Conservation (phyloP, 441 rosid genomes). For the Populus trichocarpa region DNA sequence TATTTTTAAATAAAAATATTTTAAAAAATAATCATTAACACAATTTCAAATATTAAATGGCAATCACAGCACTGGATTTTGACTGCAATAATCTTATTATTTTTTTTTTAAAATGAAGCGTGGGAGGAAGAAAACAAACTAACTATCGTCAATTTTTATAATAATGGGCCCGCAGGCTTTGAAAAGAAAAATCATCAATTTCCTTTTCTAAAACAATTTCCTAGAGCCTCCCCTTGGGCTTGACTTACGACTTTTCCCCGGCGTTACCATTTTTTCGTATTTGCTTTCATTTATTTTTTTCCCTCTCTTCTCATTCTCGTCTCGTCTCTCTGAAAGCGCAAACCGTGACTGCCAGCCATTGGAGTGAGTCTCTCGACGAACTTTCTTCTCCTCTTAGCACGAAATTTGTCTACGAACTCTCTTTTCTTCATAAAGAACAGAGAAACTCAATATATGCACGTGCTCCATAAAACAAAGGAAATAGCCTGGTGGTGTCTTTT, state of each 20-base stretch:
- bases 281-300: background rate
- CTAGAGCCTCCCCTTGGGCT: background rate
- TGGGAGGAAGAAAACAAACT: background rate
- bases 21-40: no score
- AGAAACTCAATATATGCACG: background rate
- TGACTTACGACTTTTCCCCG: background rate
- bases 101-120: no score
- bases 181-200: background rate
- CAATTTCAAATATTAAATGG: no score
- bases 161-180: background rate
- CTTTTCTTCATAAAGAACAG: background rate
- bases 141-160: background rate
- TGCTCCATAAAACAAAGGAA: background rate
- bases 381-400: slow-evolving; percentile 10
- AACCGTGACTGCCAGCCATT: slow-evolving; percentile 10
- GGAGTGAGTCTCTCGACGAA: slow-evolving; percentile 6
- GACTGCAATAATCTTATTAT: no score
- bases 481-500: background rate
- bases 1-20: no score
- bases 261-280: background rate
- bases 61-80: no score
- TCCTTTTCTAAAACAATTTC: background rate
- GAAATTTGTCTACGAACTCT: slow-evolving; percentile 1
- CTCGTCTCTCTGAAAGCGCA: background rate
- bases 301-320: background rate